phyloP scores from a whole-genome alignment of 345 rosid species.

The Firmiana major region DNA sequence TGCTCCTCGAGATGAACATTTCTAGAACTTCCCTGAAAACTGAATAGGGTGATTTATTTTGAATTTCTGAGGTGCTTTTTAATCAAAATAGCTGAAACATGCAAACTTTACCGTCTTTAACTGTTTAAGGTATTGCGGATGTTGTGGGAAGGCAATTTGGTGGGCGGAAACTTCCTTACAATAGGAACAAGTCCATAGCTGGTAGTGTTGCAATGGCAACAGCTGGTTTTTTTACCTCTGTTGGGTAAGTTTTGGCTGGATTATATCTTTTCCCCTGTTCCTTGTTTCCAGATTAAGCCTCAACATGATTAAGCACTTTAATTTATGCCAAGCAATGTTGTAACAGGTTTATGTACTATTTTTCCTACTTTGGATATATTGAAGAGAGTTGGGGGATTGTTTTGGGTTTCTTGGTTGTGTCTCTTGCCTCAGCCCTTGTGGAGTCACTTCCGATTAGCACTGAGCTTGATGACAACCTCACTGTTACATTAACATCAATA shows the following conservation, averaged over 20 bases:
- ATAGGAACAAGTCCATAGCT: constrained; percentile 68
- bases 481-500: constrained; percentile 60
- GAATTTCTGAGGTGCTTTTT: neutral
- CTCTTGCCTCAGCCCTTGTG: constrained; percentile 65
- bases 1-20: neutral
- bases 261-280: neutral
- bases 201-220: constrained; percentile 81
- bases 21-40: neutral
- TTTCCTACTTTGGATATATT: constrained; percentile 63
- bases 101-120: neutral
- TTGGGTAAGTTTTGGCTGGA: constrained; percentile 38
- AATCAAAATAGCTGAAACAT: neutral
- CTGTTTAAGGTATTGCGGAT: constrained; percentile 74
- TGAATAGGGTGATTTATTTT: neutral
- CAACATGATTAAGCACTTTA: neutral
- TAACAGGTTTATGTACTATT: constrained; percentile 67
- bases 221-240: constrained; percentile 67
- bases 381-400: constrained; percentile 45
- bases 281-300: neutral
- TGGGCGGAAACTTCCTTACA: constrained; percentile 66
- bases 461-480: constrained; percentile 85
- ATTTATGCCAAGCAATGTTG: constrained; percentile 9
- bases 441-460: constrained; percentile 89
- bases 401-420: constrained; percentile 55
- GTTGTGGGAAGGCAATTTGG: constrained; percentile 79